Percentiles rank a stretch among this genome's conserved stretches.
Evolutionary conservation across 371 early-diverging fungal species (phyloP).

Genomic region (Mucor plumbeus): DNA sequence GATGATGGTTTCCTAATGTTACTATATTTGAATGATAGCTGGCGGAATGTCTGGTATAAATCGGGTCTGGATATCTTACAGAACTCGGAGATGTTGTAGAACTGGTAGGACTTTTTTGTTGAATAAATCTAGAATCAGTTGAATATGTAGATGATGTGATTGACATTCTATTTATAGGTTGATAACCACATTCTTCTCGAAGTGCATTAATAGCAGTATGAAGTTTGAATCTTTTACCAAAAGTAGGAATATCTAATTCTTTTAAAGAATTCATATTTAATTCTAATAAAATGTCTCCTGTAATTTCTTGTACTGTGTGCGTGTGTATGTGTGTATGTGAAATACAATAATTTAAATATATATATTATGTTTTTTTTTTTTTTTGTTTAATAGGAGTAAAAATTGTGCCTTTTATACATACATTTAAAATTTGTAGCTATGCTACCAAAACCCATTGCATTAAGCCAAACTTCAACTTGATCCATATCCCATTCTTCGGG

Average conservation of each 20-base stretch:
- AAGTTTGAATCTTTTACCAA: conserved; percentile 72
- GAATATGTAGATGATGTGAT: conserved; percentile 15
- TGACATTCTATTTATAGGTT: conserved; percentile 18
- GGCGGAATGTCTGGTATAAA: neutral
- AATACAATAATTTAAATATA: neutral
- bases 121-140: conserved; percentile 3
- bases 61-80: neutral
- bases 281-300: conserved; percentile 69
- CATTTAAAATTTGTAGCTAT: conserved; percentile 62
- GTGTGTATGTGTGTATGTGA: neutral
- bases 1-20: conserved; percentile 5
- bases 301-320: conserved; percentile 67
- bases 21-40: conserved; percentile 9
- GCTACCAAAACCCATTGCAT: conserved; percentile 58
- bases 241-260: conserved; percentile 69
- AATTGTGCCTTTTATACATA: conserved; percentile 24
- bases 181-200: conserved; percentile 36
- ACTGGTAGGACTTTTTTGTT: conserved; percentile 6
- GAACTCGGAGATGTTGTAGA: conserved; percentile 10
- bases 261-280: conserved; percentile 68
- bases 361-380: too few species aligned
- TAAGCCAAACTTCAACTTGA: conserved; percentile 67
- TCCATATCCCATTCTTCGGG: conserved; percentile 62
- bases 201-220: conserved; percentile 64
- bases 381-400: neutral